Evolutionary conservation across 2,329 filamentous ascomycete species (phyloP).

Genomic region (Didymosphaeria variabile): DNA sequence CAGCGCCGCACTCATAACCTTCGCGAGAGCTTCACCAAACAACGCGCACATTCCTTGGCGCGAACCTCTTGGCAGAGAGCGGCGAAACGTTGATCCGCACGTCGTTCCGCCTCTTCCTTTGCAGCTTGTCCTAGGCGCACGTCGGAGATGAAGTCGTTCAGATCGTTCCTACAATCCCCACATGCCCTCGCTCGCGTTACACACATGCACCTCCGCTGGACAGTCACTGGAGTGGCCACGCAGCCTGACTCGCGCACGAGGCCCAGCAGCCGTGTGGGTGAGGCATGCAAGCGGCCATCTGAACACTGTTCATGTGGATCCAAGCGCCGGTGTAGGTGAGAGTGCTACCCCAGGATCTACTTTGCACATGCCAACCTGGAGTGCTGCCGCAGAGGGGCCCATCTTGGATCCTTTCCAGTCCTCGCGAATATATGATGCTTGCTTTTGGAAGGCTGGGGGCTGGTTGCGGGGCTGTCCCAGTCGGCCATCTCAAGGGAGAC

Average conservation of each 20-base stretch:
- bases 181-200: neutral
- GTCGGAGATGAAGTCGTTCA: neutral
- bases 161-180: neutral
- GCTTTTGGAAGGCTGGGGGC: neutral
- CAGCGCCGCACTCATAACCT: neutral
- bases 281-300: neutral
- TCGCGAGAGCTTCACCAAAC: constrained; percentile 5
- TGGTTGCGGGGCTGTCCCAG: constrained; percentile 3
- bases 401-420: too few relatives aligned
- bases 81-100: constrained; percentile 1
- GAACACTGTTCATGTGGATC: neutral
- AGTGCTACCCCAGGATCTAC: neutral
- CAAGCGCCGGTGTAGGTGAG: neutral
- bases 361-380: neutral
- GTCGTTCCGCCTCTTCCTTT: neutral
- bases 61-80: neutral
- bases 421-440: neutral
- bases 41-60: neutral
- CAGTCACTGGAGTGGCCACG: constrained; percentile 6
- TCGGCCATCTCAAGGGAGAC: neutral
- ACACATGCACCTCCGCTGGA: neutral
- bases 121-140: too few relatives aligned
- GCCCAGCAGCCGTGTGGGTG: neutral
- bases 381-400: neutral
- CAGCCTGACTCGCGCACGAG: constrained; percentile 8